A percentile compares a stretch with the other conserved stretches of the same genome.
Conservation (phyloP, 805 yeast species). For the Diddensiella transvaalensis region DNA sequence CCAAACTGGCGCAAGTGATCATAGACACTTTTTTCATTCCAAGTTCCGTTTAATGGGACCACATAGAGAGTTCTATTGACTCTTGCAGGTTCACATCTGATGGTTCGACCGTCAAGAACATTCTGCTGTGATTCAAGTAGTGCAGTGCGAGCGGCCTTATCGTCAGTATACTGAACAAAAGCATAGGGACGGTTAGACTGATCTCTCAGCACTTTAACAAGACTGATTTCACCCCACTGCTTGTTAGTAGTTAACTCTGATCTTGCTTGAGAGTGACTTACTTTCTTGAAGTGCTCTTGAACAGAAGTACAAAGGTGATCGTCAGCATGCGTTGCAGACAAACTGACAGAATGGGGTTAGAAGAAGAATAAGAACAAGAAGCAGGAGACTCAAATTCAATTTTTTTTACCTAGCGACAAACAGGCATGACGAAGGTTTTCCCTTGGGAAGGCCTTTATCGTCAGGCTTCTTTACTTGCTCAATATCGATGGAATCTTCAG, state of each 20-base stretch:
- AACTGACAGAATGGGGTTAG: slow-evolving; percentile 60
- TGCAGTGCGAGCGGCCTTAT: slow-evolving; percentile 66
- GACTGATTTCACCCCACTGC: slow-evolving; percentile 64
- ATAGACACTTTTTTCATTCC: slow-evolving; percentile 33
- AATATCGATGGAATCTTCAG: too few species aligned
- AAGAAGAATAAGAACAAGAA: not conserved
- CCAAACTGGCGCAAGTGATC: slow-evolving; percentile 54
- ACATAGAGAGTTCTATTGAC: slow-evolving; percentile 83
- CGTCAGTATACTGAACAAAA: slow-evolving; percentile 78
- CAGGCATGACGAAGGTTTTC: slow-evolving; percentile 15
- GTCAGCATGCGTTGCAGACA: slow-evolving; percentile 61
- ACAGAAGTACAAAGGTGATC: slow-evolving; percentile 70
- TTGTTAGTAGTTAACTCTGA: too few species aligned
- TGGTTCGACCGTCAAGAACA: slow-evolving; percentile 63
- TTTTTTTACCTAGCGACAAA: slow-evolving; percentile 12
- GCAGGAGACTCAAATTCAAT: not conserved
- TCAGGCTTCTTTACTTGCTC: too few species aligned
- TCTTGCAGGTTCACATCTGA: slow-evolving; percentile 87
- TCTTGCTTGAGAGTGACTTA: slow-evolving; percentile 3
- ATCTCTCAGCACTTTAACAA: slow-evolving; percentile 82
- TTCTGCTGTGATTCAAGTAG: slow-evolving; percentile 66
- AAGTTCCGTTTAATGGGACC: slow-evolving; percentile 27
- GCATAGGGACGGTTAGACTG: slow-evolving; percentile 84
- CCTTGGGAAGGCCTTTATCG: too few species aligned
- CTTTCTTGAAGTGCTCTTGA: slow-evolving; percentile 55